These are phyloP conservation scores for Mycena metata DNA, from an alignment of 768 basidiomycete species.

Conservation along the genomic window DNA sequence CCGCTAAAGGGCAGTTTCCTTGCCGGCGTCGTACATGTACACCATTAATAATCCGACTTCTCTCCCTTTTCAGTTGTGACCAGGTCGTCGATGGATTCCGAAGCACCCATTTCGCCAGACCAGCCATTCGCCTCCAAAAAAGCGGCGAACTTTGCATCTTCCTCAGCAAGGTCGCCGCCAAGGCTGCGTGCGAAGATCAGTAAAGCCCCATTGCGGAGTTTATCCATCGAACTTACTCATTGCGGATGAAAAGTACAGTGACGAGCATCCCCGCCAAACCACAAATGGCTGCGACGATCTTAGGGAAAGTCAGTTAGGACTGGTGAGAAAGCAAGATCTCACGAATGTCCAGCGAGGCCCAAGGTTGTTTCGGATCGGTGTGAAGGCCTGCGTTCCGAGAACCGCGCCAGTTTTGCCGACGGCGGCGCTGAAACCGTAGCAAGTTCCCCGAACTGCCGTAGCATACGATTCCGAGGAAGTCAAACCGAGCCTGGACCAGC, in stretches of 20 bases:
- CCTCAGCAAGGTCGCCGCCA: slow-evolving; percentile 73
- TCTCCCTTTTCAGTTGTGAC: slow-evolving; percentile 73
- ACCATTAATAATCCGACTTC: slow-evolving; percentile 51
- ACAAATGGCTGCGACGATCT: slow-evolving; percentile 66
- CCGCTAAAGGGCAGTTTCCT: background rate
- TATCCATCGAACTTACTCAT: slow-evolving; percentile 57
- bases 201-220: slow-evolving; percentile 62
- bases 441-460: slow-evolving; percentile 62
- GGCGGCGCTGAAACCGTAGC: slow-evolving; percentile 77
- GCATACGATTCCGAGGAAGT: slow-evolving; percentile 35
- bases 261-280: slow-evolving; percentile 73
- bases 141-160: slow-evolving; percentile 71
- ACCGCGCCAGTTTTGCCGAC: slow-evolving; percentile 81
- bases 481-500: slow-evolving; percentile 23
- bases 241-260: slow-evolving; percentile 61
- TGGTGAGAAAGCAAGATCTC: background rate
- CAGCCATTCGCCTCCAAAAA: slow-evolving; percentile 76
- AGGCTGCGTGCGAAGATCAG: slow-evolving; percentile 79
- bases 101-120: slow-evolving; percentile 68
- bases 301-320: slow-evolving; percentile 8
- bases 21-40: background rate
- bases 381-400: slow-evolving; percentile 78
- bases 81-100: slow-evolving; percentile 65
- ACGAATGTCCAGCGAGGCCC: slow-evolving; percentile 65
- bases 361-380: slow-evolving; percentile 76